Percentiles rank a stretch among this genome's conserved stretches.
Evolutionary conservation across 768 basidiomycete genomes (phyloP).

Genomic region (Leccinum variicolor): DNA sequence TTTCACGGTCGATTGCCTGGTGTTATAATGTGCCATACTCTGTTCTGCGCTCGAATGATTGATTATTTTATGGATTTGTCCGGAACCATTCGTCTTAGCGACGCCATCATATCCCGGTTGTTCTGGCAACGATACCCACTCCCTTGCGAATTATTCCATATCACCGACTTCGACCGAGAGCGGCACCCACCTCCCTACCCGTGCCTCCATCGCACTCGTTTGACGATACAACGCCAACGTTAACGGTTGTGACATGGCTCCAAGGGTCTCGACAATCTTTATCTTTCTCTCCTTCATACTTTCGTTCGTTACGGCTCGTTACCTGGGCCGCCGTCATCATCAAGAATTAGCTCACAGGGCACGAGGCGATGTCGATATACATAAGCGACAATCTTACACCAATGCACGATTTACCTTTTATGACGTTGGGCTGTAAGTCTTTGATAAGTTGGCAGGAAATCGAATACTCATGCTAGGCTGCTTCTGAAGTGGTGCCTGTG

Average conservation of each 20-base stretch:
- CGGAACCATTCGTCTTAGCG: conserved; percentile 6
- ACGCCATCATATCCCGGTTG: conserved; percentile 8
- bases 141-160: background rate
- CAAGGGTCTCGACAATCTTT: conserved; percentile 28
- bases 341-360: conserved; percentile 46
- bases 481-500: conserved; percentile 54
- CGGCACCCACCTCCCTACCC: conserved; percentile 4
- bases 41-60: conserved; percentile 1
- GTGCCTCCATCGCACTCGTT: conserved; percentile 20
- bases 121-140: conserved; percentile 12
- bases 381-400: conserved; percentile 34
- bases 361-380: conserved; percentile 38
- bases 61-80: background rate
- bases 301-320: conserved; percentile 33
- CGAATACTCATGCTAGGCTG: conserved; percentile 3
- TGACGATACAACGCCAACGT: background rate
- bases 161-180: background rate
- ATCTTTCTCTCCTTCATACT: conserved; percentile 34
- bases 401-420: conserved; percentile 53
- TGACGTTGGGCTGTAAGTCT: conserved; percentile 47
- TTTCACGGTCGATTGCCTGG: background rate
- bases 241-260: conserved; percentile 15
- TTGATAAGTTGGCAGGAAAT: background rate
- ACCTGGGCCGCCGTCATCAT: conserved; percentile 40
- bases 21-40: conserved; percentile 17